These are phyloP conservation scores for Chytriomyces hyalinus DNA, from an alignment of 192 early-diverging fungal species.

Conservation along the genomic window DNA sequence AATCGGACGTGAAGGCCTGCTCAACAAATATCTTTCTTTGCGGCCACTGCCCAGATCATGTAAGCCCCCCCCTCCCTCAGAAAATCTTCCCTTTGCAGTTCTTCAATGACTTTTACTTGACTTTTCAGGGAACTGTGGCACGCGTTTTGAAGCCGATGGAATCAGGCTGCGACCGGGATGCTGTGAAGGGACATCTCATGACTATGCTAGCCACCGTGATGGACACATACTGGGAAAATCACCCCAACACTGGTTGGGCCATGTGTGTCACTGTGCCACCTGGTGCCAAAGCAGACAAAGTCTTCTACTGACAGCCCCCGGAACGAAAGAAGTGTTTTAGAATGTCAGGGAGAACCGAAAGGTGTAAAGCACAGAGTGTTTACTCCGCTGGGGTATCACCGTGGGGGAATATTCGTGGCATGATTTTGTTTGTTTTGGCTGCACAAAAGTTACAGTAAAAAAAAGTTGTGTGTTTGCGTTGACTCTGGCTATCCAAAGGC, in stretches of 20 bases:
- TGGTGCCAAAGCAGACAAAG: not conserved
- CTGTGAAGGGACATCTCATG: constrained; percentile 8
- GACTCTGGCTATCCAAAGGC: too few relatives aligned
- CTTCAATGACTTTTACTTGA: not conserved
- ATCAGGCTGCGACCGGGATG: constrained; percentile 1
- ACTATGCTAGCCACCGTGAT: not conserved
- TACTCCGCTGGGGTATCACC: too few relatives aligned
- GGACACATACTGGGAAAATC: constrained; percentile 14
- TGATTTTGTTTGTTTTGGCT: too few relatives aligned
- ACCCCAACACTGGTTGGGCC: constrained; percentile 13
- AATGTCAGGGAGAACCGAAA: too few relatives aligned
- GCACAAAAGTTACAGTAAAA: too few relatives aligned
- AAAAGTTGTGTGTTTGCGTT: too few relatives aligned
- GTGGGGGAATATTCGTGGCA: too few relatives aligned
- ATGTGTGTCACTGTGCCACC: constrained; percentile 25
- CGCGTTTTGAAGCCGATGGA: constrained; percentile 21
- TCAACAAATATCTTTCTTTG: constrained; percentile 18
- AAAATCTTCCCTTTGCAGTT: not conserved
- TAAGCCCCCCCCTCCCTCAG: not conserved
- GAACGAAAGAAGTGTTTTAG: too few relatives aligned
- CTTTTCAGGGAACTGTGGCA: constrained; percentile 10
- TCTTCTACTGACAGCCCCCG: constrained; percentile 1
- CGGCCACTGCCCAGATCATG: constrained; percentile 3
- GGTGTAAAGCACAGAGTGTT: too few relatives aligned
- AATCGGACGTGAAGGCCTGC: not conserved